Evolutionary conservation across 164 flowering plant species (phyloP).

Genomic region (Sextonia rubra): DNA sequence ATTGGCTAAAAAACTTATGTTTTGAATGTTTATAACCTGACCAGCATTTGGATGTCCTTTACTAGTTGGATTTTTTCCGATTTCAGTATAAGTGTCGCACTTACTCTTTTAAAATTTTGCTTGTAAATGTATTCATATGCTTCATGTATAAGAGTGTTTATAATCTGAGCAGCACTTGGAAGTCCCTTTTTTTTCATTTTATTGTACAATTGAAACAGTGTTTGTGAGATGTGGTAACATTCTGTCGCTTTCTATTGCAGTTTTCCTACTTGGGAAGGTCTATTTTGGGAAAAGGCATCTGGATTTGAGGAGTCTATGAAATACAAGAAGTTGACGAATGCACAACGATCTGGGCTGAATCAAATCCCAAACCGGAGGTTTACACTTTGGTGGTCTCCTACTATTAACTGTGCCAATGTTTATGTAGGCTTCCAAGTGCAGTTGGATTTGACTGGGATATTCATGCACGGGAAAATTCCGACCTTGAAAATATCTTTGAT

Average conservation of each 20-base stretch:
- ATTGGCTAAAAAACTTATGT: no score
- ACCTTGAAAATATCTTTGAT: conserved; percentile 95
- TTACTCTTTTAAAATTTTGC: no score
- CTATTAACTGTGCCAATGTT: conserved; percentile 95
- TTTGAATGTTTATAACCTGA: no score
- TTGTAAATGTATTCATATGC: no score
- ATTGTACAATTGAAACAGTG: no score
- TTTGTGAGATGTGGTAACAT: neutral
- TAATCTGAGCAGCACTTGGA: no score
- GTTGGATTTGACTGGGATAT: conserved; percentile 91
- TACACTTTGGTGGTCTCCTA: conserved; percentile 99
- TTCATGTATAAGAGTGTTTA: no score
- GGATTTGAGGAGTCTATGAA: conserved; percentile 99
- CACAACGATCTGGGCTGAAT: conserved; percentile 98
- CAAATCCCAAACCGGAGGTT: conserved; percentile 98
- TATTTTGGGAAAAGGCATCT: conserved; percentile 99
- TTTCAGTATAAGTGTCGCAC: no score
- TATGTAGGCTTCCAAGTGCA: conserved; percentile 99
- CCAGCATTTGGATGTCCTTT: no score
- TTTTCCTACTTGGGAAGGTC: conserved; percentile 99
- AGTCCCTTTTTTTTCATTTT: no score
- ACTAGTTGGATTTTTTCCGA: no score
- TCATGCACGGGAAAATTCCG: conserved; percentile 99
- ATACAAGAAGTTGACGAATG: conserved; percentile 96
- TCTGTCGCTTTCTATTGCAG: conserved; percentile 32